Percentiles rank a stretch among this genome's conserved stretches.
Evolutionary conservation across 129 eudicot species (phyloP).

Genomic region (Mikania micrantha): DNA sequence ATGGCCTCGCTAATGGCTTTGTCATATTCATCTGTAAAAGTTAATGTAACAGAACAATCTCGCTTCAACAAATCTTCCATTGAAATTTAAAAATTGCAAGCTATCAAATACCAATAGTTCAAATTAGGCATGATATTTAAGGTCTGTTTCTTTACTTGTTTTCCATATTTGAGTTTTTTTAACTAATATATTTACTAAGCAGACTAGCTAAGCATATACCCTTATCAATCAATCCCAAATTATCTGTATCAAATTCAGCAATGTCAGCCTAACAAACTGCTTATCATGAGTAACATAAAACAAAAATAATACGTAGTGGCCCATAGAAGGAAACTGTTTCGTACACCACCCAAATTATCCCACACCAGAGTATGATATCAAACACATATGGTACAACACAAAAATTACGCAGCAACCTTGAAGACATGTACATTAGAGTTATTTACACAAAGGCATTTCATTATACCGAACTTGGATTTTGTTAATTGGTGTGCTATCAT

Average conservation of each 20-base stretch:
- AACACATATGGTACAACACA: background rate
- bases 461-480: background rate
- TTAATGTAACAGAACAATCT: background rate
- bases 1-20: slow-evolving; percentile 63
- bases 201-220: background rate
- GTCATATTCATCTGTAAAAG: slow-evolving; percentile 65
- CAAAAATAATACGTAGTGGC: background rate
- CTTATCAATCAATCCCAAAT: background rate
- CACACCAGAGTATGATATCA: background rate
- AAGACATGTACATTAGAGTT: background rate
- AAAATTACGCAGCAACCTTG: background rate
- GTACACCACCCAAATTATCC: background rate
- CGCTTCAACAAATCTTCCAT: background rate
- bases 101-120: background rate
- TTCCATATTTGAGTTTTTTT: background rate
- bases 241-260: background rate
- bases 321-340: background rate
- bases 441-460: background rate
- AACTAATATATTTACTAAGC: slow-evolving; percentile 3
- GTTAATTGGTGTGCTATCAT: background rate
- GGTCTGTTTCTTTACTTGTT: background rate
- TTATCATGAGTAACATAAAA: background rate
- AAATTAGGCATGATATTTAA: background rate
- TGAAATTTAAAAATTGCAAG: background rate
- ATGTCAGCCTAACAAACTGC: background rate